Conservation (phyloP, 768 basidiomycete species). For the Boletus rufocinnamomeus region DNA sequence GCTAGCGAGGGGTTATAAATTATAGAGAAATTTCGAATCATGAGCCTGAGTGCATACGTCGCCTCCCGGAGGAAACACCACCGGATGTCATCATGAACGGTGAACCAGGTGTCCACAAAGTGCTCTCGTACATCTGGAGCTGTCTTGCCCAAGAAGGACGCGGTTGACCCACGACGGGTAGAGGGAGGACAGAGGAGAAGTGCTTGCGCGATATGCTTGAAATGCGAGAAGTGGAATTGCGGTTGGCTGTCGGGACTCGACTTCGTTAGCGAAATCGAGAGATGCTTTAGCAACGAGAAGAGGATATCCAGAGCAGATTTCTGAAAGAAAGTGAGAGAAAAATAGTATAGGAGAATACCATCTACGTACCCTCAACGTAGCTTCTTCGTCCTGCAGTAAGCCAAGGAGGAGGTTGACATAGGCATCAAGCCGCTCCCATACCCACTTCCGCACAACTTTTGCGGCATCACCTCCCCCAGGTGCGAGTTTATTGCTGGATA, state of each 20-base stretch:
- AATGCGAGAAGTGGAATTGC: conserved; percentile 68
- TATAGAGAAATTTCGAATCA: not conserved
- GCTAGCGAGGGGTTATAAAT: conserved; percentile 10
- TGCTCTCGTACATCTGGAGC: conserved; percentile 61
- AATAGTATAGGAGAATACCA: not conserved
- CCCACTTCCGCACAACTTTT: conserved; percentile 70
- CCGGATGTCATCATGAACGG: conserved; percentile 77
- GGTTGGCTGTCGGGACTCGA: conserved; percentile 47
- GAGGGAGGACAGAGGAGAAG: conserved; percentile 66
- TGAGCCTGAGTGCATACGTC: conserved; percentile 45
- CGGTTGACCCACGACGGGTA: conserved; percentile 23
- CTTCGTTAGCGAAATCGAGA: conserved; percentile 64
- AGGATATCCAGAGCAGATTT: conserved; percentile 71
- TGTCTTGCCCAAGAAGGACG: conserved; percentile 39
- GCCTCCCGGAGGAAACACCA: conserved; percentile 89
- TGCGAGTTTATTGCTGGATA: conserved; percentile 59
- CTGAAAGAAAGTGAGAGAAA: conserved; percentile 38
- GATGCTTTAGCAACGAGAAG: conserved; percentile 73
- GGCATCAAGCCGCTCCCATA: conserved; percentile 69
- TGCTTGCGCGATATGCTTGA: conserved; percentile 61
- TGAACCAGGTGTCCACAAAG: conserved; percentile 74
- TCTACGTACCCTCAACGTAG: conserved; percentile 63
- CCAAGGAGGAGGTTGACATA: conserved; percentile 71
- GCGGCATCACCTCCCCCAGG: conserved; percentile 53
- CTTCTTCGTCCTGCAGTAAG: conserved; percentile 77